Conservation (phyloP, 139 green algal species). For the Auxenochlorella pyrenoidosa region DNA sequence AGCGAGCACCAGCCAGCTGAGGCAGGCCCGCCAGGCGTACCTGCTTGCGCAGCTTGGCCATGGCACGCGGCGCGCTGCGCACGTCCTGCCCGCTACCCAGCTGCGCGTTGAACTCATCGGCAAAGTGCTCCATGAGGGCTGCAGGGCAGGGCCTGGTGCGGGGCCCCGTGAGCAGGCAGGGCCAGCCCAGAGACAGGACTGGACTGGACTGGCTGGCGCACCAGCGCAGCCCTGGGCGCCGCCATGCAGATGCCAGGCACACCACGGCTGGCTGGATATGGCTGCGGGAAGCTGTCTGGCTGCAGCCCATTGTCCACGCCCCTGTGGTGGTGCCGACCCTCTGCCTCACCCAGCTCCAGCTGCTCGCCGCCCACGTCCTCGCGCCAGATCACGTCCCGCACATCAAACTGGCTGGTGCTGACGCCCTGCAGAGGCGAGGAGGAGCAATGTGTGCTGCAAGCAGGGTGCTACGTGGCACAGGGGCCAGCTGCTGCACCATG, state of each 20-base stretch:
- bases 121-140: slow-evolving; percentile 92
- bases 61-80: slow-evolving; percentile 69
- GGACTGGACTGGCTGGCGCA: background rate
- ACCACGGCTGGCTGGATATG: background rate
- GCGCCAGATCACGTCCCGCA: slow-evolving; percentile 92
- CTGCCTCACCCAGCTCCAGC: slow-evolving; percentile 72
- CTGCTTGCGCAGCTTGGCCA: slow-evolving; percentile 91
- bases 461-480: too few relatives aligned
- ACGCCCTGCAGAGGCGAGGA: slow-evolving; percentile 3
- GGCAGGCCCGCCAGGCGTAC: slow-evolving; percentile 30
- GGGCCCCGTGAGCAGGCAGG: background rate
- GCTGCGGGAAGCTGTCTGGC: background rate
- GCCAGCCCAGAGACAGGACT: background rate
- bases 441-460: too few relatives aligned
- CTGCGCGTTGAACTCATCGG: slow-evolving; percentile 83
- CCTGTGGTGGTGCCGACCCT: background rate
- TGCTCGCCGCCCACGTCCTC: slow-evolving; percentile 79
- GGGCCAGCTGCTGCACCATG: too few relatives aligned
- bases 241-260: background rate
- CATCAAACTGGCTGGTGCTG: slow-evolving; percentile 89
- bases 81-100: slow-evolving; percentile 61
- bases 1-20: background rate
- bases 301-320: background rate
- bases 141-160: background rate
- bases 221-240: background rate